A percentile compares a stretch with the other conserved stretches of the same genome.
phyloP scores from a whole-genome alignment of 352 stramenopile genomes.

The Globisporangium lucens region DNA sequence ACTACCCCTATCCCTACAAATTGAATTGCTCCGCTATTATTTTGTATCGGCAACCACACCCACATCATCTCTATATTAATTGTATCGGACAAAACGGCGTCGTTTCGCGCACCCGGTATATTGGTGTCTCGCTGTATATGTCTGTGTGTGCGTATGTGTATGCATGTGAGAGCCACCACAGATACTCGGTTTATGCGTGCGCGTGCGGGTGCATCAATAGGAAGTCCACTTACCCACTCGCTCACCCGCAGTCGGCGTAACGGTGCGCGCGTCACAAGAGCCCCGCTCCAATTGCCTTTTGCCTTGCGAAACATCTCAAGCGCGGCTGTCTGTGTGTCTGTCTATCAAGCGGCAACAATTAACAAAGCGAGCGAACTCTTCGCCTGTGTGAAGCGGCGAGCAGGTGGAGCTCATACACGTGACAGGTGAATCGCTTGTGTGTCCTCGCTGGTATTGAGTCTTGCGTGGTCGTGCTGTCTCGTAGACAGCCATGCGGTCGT shows the following conservation, averaged over 20 bases:
- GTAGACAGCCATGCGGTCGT: slow-evolving; percentile 7
- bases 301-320: background rate
- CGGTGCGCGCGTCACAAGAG: background rate
- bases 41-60: too few relatives aligned
- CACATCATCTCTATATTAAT: too few relatives aligned
- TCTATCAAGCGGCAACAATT: background rate
- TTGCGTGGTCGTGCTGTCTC: too few relatives aligned
- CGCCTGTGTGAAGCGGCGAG: background rate
- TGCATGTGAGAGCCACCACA: background rate
- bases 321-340: background rate
- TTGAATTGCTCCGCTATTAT: too few relatives aligned
- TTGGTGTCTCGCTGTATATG: too few relatives aligned
- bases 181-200: background rate
- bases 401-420: background rate
- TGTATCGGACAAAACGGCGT: too few relatives aligned
- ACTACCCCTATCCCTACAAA: too few relatives aligned
- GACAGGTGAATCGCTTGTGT: too few relatives aligned
- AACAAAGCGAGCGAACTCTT: background rate
- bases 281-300: background rate
- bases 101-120: too few relatives aligned
- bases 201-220: too few relatives aligned
- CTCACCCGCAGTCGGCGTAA: background rate
- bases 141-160: background rate
- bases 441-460: too few relatives aligned
- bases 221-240: too few relatives aligned